Evolutionary conservation across 2,329 filamentous ascomycete genomes (phyloP).

Genomic region (Botrytis elliptica): DNA sequence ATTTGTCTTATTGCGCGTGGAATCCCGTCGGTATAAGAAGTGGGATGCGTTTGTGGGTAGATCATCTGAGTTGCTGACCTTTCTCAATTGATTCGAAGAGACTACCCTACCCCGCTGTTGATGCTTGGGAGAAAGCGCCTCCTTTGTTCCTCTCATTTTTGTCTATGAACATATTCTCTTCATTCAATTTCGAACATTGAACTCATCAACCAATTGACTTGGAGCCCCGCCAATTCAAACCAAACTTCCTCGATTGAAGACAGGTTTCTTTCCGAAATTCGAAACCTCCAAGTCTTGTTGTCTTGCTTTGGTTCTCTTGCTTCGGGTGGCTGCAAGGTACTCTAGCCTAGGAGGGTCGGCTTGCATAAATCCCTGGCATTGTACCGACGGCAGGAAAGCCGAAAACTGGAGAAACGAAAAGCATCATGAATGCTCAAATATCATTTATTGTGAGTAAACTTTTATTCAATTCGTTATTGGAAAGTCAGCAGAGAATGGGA

Average conservation of each 20-base stretch:
- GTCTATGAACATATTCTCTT: background rate
- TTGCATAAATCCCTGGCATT: constrained; percentile 35
- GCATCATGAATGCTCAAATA: constrained; percentile 56
- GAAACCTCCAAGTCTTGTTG: constrained; percentile 4
- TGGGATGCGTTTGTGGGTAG: constrained; percentile 15
- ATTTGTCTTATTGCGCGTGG: constrained; percentile 20
- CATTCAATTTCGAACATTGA: background rate
- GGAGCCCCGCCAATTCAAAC: background rate
- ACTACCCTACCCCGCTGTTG: constrained; percentile 17
- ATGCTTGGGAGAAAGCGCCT: background rate
- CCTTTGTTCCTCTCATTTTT: constrained; percentile 2
- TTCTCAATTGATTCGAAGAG: constrained; percentile 5
- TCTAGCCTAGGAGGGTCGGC: constrained; percentile 28
- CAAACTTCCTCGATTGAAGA: background rate
- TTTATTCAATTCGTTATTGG: background rate
- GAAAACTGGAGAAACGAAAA: constrained; percentile 27
- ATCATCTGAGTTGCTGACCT: constrained; percentile 8
- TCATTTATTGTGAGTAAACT: constrained; percentile 53
- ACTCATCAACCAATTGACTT: constrained; percentile 2
- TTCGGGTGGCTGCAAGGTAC: constrained; percentile 38
- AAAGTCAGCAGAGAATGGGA: background rate
- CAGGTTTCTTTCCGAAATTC: background rate
- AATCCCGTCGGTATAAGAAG: background rate
- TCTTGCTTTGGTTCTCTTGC: constrained; percentile 20
- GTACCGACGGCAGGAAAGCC: constrained; percentile 22